phyloP scores from a whole-genome alignment of 1,284 basidiomycete genomes.

The Volvariella surrecta region DNA sequence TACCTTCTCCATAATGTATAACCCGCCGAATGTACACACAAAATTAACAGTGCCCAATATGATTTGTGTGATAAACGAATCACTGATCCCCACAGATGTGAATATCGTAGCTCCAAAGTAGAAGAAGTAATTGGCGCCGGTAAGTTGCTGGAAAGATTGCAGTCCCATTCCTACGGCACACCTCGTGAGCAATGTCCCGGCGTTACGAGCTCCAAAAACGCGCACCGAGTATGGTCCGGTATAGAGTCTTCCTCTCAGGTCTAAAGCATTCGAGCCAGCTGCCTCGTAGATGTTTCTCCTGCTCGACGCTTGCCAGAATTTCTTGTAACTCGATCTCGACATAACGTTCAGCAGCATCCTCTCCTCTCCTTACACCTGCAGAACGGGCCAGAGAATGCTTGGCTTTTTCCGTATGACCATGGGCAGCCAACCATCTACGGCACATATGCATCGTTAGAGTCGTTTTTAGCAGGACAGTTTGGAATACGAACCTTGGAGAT shows the following conservation, averaged over 20 bases:
- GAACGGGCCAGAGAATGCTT: conserved; percentile 42
- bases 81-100: conserved; percentile 54
- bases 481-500: conserved; percentile 39
- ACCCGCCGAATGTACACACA: conserved; percentile 57
- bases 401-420: conserved; percentile 44
- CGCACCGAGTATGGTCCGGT: conserved; percentile 49
- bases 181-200: conserved; percentile 7
- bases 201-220: conserved; percentile 6
- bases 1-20: conserved; percentile 63
- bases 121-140: conserved; percentile 65
- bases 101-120: conserved; percentile 71
- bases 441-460: background rate
- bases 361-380: conserved; percentile 39
- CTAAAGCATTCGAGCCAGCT: conserved; percentile 61
- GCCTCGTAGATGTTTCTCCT: conserved; percentile 33
- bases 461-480: conserved; percentile 1
- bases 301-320: conserved; percentile 38
- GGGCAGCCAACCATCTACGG: conserved; percentile 47
- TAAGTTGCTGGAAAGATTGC: conserved; percentile 71
- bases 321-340: conserved; percentile 43
- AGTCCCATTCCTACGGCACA: conserved; percentile 57
- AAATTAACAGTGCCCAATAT: conserved; percentile 69
- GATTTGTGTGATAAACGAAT: conserved; percentile 66
- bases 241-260: conserved; percentile 42
- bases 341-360: conserved; percentile 34